Base-by-base conservation (phyloP, 495 filamentous ascomycete species). In the Geoglossum glabrum region DNA sequence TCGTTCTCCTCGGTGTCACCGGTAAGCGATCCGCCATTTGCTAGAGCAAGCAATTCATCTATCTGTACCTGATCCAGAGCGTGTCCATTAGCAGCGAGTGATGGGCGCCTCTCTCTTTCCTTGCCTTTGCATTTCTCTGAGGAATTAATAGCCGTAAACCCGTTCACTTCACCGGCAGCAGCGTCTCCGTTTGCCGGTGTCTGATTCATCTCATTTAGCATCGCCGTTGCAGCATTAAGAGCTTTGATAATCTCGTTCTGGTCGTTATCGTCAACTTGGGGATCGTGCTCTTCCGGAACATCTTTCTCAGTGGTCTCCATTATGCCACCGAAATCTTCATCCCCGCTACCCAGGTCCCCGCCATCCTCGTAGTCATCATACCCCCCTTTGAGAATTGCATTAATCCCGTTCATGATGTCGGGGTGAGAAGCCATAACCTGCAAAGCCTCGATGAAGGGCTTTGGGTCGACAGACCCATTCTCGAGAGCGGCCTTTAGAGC, bases 381-480 rank as follows among this genome's bases (percentile, higher is more conserved):
- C 1, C 45, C 57, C 46, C 28, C 40, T 17, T 49, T 27, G 4
- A 61, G 56, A 49, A 61, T 40, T n/a, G 56, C 59, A 33, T 61
- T 58, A 26, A 61, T 61, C 8, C 59, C 59, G 40, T 59, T 59
- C 57, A 61, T 61, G 57, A 61, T 60, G n/a, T 61, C 60, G 38
- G 57, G 57, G 28, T 60, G 61, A 26, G 60, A 21, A 15, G 60
- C 60, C 60, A 61, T 61, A 25, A 57, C 52, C 38, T 47, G 57
- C 30, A 61, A 40, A 21, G 60, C 60, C 27, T 61, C 60, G 28
- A 51, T 60, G 31, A 60, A 61, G 21, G 60, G 60, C 31, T 40
- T 51, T 40, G 60, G 38, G 31, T 61, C 60, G 17, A 61, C 23
- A 43, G 47, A 38, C 13, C 57, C 60, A 28, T 19, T 30, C 52